Evolutionary conservation across 202 grass and related monocot species (phyloP).

Genomic region (Cymbopogon flexuosus): DNA sequence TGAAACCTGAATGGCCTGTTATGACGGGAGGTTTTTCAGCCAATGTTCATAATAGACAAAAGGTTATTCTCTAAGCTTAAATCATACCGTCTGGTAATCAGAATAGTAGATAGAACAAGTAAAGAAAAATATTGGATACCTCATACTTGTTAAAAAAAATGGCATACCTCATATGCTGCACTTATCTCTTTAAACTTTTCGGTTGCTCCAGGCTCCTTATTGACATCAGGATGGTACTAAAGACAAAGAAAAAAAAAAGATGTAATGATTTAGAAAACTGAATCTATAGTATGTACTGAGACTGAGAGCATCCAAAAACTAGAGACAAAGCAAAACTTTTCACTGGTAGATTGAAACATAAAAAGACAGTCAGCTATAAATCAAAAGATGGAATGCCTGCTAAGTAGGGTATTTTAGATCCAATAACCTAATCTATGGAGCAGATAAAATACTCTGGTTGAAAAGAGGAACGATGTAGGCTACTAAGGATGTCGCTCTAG

Average conservation of each 20-base stretch:
- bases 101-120: not conserved
- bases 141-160: constrained; percentile 36
- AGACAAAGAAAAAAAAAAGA: constrained; percentile 6
- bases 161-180: constrained; percentile 82
- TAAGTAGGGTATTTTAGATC: not conserved
- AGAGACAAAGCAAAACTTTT: not conserved
- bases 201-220: constrained; percentile 88
- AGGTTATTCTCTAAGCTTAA: not conserved
- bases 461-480: not conserved
- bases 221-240: constrained; percentile 98
- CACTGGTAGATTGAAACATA: constrained; percentile 16
- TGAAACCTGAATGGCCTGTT: constrained; percentile 2
- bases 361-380: constrained; percentile 4
- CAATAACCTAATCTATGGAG: not conserved
- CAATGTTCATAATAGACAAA: not conserved
- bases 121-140: constrained; percentile 36
- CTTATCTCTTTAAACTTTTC: constrained; percentile 99
- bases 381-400: not conserved
- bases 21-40: not conserved
- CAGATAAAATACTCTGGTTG: constrained; percentile 2
- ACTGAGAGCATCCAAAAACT: constrained; percentile 21
- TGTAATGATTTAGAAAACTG: not conserved
- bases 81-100: not conserved
- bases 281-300: not conserved
- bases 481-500: constrained; percentile 1